A percentile compares a stretch with the other conserved stretches of the same genome.
phyloP scores from a whole-genome alignment of 257 asterid genomes.

The Solanum corneliomulleri region DNA sequence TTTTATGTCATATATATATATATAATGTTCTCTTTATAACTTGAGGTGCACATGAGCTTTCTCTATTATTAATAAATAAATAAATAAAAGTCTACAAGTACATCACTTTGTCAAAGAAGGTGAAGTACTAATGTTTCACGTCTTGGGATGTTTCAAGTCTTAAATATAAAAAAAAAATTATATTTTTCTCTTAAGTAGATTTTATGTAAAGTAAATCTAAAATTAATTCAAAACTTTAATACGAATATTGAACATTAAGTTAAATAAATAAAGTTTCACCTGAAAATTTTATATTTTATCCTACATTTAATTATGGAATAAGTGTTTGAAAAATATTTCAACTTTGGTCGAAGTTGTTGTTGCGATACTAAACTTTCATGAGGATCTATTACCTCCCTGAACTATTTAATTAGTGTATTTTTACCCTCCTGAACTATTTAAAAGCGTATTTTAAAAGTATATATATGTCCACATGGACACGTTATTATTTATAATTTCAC shows the following conservation, averaged over 20 bases:
- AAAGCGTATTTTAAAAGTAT: too few relatives aligned
- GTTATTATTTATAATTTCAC: too few relatives aligned
- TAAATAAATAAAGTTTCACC: background rate
- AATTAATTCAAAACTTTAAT: background rate
- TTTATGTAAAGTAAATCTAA: rapidly evolving
- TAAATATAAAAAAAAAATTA: rapidly evolving
- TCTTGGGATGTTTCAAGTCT: background rate
- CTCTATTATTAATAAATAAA: background rate
- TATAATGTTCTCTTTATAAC: background rate
- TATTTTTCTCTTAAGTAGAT: background rate
- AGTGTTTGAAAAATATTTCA: too few relatives aligned
- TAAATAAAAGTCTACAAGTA: background rate
- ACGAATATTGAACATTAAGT: background rate
- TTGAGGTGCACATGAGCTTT: background rate
- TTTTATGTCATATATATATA: background rate
- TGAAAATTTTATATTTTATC: background rate
- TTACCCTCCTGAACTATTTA: too few relatives aligned
- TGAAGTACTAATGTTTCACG: background rate
- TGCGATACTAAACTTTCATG: too few relatives aligned
- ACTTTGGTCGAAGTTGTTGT: too few relatives aligned
- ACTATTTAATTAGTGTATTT: too few relatives aligned
- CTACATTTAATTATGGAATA: too few relatives aligned
- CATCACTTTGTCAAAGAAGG: background rate
- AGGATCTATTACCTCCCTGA: too few relatives aligned
- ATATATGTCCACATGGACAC: too few relatives aligned